Evolutionary conservation across 176 grass and related monocot species (phyloP).

Genomic region (Pharus latifolius): DNA sequence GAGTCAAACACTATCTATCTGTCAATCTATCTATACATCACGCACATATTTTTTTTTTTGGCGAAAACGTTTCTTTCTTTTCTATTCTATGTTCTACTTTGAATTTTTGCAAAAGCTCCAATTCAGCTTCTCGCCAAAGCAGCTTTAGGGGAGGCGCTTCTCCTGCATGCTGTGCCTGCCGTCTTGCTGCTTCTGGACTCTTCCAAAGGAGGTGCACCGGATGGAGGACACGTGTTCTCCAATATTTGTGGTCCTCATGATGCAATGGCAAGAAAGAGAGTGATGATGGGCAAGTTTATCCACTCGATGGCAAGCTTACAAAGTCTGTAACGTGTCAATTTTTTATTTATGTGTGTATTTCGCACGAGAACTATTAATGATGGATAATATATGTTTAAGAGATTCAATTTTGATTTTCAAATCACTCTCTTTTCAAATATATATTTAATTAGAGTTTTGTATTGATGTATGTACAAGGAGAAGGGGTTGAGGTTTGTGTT

Average conservation of each 20-base stretch:
- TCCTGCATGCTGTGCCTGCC: not conserved
- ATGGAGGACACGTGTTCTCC: conserved; percentile 8
- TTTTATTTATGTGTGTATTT: too few species aligned
- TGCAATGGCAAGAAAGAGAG: not conserved
- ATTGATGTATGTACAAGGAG: too few species aligned
- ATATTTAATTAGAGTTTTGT: too few species aligned
- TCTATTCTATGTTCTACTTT: not conserved
- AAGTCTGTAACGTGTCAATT: not conserved
- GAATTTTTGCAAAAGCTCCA: not conserved
- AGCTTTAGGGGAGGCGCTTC: not conserved
- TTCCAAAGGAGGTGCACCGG: not conserved
- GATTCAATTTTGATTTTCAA: too few species aligned
- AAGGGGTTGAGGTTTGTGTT: too few species aligned
- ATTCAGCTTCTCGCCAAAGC: not conserved
- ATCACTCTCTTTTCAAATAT: too few species aligned
- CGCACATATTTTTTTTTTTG: too few species aligned
- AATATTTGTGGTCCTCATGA: conserved; percentile 19
- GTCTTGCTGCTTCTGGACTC: conserved; percentile 13
- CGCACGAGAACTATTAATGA: too few species aligned
- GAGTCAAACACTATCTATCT: not conserved
- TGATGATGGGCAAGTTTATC: too few species aligned
- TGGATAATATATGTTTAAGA: too few species aligned
- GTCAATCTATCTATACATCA: too few species aligned
- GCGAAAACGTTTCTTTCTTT: not conserved
- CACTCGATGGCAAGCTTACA: conserved; percentile 24